phyloP scores from a whole-genome alignment of 2,329 filamentous ascomycete species.

The Xylaria hypoxylon region DNA sequence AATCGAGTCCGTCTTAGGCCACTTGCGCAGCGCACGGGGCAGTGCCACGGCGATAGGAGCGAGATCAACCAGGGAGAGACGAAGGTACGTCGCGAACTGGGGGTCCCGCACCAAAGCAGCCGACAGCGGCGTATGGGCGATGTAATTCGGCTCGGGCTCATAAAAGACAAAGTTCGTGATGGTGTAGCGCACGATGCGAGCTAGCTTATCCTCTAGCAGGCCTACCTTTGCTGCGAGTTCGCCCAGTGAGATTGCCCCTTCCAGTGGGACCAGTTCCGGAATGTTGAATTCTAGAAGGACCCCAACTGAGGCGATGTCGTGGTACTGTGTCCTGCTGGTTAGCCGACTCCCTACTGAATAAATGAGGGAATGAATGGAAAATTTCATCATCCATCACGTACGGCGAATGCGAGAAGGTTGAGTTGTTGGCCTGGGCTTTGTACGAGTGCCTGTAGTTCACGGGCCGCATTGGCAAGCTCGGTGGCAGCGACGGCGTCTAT shows the following conservation, averaged over 20 bases:
- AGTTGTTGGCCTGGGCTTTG: conserved; percentile 10
- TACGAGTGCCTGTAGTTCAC: conserved; percentile 11
- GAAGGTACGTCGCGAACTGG: conserved; percentile 7
- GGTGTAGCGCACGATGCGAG: conserved; percentile 27
- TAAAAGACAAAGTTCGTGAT: conserved; percentile 16
- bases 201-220: conserved; percentile 9
- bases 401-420: conserved; percentile 7
- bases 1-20: not conserved
- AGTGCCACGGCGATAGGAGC: not conserved
- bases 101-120: conserved; percentile 9
- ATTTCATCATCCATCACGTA: not conserved
- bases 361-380: no score
- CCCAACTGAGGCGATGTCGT: conserved; percentile 5
- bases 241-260: conserved; percentile 8
- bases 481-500: not conserved
- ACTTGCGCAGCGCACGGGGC: conserved; percentile 1
- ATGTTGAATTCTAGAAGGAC: conserved; percentile 13
- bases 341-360: not conserved
- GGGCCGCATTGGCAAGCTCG: conserved; percentile 15
- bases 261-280: conserved; percentile 10
- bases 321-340: not conserved
- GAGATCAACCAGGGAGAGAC: not conserved
- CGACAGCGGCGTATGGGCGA: conserved; percentile 18
- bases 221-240: conserved; percentile 2
- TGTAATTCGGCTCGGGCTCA: conserved; percentile 2